phyloP scores from a whole-genome alignment of 2,329 filamentous ascomycete genomes.

The Didymellaceae sp. region DNA sequence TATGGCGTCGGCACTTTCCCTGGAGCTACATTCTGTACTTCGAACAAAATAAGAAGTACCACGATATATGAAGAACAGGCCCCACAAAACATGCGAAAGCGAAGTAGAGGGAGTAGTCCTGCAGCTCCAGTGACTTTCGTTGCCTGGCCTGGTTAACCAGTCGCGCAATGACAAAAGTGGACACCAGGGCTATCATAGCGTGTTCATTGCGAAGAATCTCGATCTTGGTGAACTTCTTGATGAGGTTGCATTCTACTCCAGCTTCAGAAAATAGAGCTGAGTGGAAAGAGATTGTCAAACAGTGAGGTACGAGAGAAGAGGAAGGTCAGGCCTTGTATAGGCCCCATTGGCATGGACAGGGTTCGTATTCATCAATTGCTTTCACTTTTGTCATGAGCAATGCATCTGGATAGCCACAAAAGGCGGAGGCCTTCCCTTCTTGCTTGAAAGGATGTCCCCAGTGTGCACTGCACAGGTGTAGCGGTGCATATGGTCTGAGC shows the following conservation, averaged over 20 bases:
- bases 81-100: background rate
- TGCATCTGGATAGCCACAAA: background rate
- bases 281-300: too few relatives aligned
- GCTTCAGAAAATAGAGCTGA: background rate
- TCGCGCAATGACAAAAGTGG: background rate
- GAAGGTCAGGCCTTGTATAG: too few relatives aligned
- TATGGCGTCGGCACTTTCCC: background rate
- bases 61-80: background rate
- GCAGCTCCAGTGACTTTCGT: background rate
- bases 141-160: background rate
- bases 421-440: too few relatives aligned
- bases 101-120: background rate
- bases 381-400: too few relatives aligned
- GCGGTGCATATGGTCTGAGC: too few relatives aligned
- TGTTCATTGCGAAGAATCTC: background rate
- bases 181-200: background rate
- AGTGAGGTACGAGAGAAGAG: too few relatives aligned
- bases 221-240: background rate
- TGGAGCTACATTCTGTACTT: background rate
- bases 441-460: too few relatives aligned
- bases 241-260: background rate
- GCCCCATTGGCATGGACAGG: too few relatives aligned
- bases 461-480: too few relatives aligned
- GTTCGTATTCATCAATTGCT: too few relatives aligned
- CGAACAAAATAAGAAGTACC: background rate